phyloP scores from a whole-genome alignment of 139 green algal genomes.

The Coelastrella sp. region DNA sequence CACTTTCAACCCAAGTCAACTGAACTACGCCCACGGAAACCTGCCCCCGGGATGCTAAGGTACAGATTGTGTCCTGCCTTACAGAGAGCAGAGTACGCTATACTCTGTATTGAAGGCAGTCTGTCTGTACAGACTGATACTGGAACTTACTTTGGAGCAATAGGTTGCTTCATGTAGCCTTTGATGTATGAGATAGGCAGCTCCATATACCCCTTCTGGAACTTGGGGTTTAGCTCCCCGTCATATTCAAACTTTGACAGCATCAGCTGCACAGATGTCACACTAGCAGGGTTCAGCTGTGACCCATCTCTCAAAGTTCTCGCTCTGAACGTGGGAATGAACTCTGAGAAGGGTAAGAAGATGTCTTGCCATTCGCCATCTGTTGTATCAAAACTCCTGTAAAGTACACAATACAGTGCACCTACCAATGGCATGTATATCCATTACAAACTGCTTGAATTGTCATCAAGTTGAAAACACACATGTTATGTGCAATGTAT shows the following conservation, averaged over 20 bases:
- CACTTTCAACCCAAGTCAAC: no score
- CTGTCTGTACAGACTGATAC: no score
- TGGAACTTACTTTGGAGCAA: constrained; percentile 46
- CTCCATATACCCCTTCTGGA: constrained; percentile 81
- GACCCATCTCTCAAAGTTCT: constrained; percentile 64
- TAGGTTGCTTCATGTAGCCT: constrained; percentile 63
- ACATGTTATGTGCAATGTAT: neutral
- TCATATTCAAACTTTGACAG: constrained; percentile 98
- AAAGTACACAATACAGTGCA: neutral
- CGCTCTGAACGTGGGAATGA: constrained; percentile 88
- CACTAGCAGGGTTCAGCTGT: constrained; percentile 67
- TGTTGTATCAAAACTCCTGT: constrained; percentile 80
- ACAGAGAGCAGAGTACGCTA: no score
- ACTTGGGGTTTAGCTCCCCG: constrained; percentile 87
- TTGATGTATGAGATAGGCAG: constrained; percentile 80
- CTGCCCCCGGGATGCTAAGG: no score
- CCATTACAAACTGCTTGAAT: neutral
- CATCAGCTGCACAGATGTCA: constrained; percentile 86
- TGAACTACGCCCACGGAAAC: no score
- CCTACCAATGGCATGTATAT: neutral
- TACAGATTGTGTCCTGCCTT: no score
- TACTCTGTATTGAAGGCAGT: no score
- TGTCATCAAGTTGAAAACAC: neutral
- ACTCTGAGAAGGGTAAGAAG: constrained; percentile 83
- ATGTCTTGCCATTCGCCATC: constrained; percentile 80